These are phyloP conservation scores for Neurospora intermedia DNA, from an alignment of 495 filamentous ascomycete genomes.

Conservation along the genomic window DNA sequence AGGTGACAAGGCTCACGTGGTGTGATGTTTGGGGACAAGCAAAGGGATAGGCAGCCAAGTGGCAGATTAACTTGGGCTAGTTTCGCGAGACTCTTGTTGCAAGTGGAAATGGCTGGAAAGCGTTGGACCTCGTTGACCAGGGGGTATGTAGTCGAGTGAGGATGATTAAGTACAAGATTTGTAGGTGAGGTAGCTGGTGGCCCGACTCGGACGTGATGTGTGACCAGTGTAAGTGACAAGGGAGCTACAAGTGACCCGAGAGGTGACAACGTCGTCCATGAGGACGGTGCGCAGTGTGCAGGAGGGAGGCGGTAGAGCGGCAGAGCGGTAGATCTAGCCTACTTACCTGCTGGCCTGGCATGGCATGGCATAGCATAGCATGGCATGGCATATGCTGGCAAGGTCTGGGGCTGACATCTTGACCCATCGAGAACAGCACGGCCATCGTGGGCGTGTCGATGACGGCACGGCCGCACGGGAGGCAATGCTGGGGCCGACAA, in stretches of 20 bases:
- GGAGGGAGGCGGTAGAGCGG: not conserved
- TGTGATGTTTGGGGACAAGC: constrained; percentile 3
- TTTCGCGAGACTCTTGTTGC: constrained; percentile 2
- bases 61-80: constrained; percentile 2
- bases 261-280: not conserved
- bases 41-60: constrained; percentile 10
- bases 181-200: not conserved
- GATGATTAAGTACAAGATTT: not conserved
- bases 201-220: not conserved
- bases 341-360: not conserved
- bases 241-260: not conserved
- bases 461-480: constrained; percentile 11
- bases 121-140: constrained; percentile 9
- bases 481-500: not conserved
- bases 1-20: constrained; percentile 15
- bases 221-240: not conserved
- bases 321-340: not conserved
- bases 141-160: not conserved
- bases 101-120: constrained; percentile 24
- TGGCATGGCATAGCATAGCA: not conserved
- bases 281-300: not conserved
- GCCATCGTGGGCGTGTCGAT: constrained; percentile 3
- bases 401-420: not conserved
- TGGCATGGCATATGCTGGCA: not conserved
- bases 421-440: not conserved